Evolutionary conservation across 2,329 filamentous ascomycete species (phyloP).

Genomic region (Diplodia mutila): DNA sequence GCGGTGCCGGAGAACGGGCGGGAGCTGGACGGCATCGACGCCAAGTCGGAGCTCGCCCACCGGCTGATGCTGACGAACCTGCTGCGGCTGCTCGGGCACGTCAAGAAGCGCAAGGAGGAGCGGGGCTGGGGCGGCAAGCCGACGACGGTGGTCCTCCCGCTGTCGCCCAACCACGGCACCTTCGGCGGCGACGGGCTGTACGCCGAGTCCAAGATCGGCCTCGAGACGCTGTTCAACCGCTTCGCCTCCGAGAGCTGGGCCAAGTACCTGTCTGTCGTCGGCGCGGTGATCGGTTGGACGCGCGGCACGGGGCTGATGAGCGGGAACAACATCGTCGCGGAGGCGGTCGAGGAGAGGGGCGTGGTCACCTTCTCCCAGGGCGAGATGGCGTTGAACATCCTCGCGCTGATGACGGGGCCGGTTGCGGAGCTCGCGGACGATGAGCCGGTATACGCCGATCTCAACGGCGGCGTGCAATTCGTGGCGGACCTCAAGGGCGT

Average conservation of each 20-base stretch:
- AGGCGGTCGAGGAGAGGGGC: slow-evolving; percentile 42
- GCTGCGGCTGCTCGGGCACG: slow-evolving; percentile 43
- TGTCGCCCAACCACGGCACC: slow-evolving; percentile 51
- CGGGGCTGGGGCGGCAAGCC: slow-evolving; percentile 34
- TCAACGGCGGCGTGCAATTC: slow-evolving; percentile 43
- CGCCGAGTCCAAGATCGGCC: slow-evolving; percentile 49
- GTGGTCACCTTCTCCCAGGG: slow-evolving; percentile 45
- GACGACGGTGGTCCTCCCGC: slow-evolving; percentile 42
- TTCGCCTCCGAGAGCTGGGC: slow-evolving; percentile 44
- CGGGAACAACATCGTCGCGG: slow-evolving; percentile 47
- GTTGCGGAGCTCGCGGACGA: too few species aligned
- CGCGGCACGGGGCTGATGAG: slow-evolving; percentile 51
- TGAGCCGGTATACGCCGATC: slow-evolving; percentile 44
- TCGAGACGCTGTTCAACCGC: slow-evolving; percentile 43
- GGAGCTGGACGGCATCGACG: slow-evolving; percentile 42
- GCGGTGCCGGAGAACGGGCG: slow-evolving; percentile 45
- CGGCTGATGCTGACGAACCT: slow-evolving; percentile 48
- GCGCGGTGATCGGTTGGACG: slow-evolving; percentile 53
- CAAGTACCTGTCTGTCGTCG: slow-evolving; percentile 46
- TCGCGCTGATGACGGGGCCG: slow-evolving; percentile 43
- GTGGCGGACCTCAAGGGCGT: slow-evolving; percentile 30
- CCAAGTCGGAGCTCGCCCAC: slow-evolving; percentile 44
- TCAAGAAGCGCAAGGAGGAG: slow-evolving; percentile 39
- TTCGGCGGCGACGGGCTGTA: slow-evolving; percentile 52
- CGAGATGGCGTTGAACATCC: slow-evolving; percentile 50